Conservation (phyloP, 345 rosid species). For the Durio zibethinus region DNA sequence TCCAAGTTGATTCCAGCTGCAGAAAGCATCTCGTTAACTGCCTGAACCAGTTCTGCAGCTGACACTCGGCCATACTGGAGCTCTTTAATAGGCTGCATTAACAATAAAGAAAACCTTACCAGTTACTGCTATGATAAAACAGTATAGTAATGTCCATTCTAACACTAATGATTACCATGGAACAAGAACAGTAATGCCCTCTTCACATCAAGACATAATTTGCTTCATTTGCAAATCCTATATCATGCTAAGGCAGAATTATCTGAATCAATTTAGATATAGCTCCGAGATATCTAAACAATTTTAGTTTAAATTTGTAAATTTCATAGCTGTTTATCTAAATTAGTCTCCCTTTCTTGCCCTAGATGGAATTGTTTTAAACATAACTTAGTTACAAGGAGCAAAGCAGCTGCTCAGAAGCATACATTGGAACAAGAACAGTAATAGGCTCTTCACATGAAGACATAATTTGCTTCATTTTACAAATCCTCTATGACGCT, state of each 20-base stretch:
- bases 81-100: slow-evolving; percentile 50
- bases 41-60: slow-evolving; percentile 78
- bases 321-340: too few species aligned
- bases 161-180: neutral
- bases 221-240: neutral
- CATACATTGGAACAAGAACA: neutral
- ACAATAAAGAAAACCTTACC: slow-evolving; percentile 17
- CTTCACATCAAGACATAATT: neutral
- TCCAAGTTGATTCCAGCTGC: slow-evolving; percentile 86
- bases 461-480: neutral
- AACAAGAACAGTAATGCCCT: neutral
- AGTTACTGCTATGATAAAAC: neutral
- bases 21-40: slow-evolving; percentile 92
- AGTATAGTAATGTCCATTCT: neutral
- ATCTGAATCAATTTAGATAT: neutral
- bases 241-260: neutral
- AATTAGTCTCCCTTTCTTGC: neutral
- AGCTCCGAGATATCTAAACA: neutral
- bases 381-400: neutral
- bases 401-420: neutral
- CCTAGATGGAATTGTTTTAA: neutral
- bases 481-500: neutral
- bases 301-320: neutral
- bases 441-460: neutral
- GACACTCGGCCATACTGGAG: slow-evolving; percentile 72